These are phyloP conservation scores for Penicillium roqueforti DNA, from an alignment of 495 filamentous ascomycete species.

Conservation along the genomic window DNA sequence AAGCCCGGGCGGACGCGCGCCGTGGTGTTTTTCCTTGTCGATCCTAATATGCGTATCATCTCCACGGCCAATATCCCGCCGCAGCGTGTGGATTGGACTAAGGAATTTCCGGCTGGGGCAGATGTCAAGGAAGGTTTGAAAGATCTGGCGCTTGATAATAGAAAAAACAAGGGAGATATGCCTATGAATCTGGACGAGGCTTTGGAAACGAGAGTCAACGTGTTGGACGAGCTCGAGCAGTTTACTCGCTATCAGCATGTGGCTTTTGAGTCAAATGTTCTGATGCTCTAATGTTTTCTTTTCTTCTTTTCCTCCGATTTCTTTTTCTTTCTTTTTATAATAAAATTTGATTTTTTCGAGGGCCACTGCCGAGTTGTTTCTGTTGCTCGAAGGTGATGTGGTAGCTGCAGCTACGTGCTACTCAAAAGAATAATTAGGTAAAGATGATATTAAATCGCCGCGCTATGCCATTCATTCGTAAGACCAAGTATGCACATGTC, in stretches of 20 bases:
- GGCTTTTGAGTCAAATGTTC: constrained; percentile 30
- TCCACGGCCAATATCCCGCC: constrained; percentile 55
- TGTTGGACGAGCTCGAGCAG: constrained; percentile 26
- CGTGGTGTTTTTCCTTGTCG: constrained; percentile 51
- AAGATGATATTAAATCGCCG: constrained; percentile 23
- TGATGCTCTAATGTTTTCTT: constrained; percentile 18
- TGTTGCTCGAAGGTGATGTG: neutral
- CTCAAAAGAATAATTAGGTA: neutral
- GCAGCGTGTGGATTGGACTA: constrained; percentile 41
- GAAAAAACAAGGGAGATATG: constrained; percentile 27
- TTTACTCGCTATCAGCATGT: constrained; percentile 35
- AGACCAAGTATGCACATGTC: constrained; percentile 18
- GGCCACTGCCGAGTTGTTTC: neutral
- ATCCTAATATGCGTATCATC: constrained; percentile 51
- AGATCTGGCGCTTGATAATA: constrained; percentile 30
- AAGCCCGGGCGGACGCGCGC: constrained; percentile 47
- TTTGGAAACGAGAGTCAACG: constrained; percentile 20
- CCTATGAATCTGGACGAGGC: constrained; percentile 36
- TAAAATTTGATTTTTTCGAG: neutral
- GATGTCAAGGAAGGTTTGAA: constrained; percentile 15
- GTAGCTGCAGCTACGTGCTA: neutral
- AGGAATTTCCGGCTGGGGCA: constrained; percentile 11
- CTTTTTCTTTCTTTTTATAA: constrained; percentile 11
- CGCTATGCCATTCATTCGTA: constrained; percentile 31
- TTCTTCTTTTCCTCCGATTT: constrained; percentile 3